Evolutionary conservation across 1,284 basidiomycete genomes (phyloP), one percentile per base, ranked within the genome.

Genomic region (Cutaneotrichosporon sp.): DNA sequence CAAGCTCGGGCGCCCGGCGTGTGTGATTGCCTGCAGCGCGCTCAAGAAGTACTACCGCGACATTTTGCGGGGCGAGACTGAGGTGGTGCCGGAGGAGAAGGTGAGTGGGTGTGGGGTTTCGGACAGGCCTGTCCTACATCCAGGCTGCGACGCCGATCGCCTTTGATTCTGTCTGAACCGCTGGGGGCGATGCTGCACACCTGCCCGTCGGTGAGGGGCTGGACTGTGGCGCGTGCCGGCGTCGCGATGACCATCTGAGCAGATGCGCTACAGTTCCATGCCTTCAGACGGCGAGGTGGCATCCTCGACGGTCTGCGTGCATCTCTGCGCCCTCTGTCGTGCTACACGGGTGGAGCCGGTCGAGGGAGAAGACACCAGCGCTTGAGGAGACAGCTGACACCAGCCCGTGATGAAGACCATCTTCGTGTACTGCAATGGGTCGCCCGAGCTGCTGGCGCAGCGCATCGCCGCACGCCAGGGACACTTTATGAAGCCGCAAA

Each of bases 401-500:
- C 54, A 58, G 64, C 64, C 64, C 47, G 58, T 54, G 47, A 58
- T 90, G 64, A 81, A 83, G 60, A 90, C 91, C 8, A 87, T 85
- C 72, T 95, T 97, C 72, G 86, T 95, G 56, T 94, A 89, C 76
- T 87, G 95, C 69, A 82, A 89, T 53, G 92, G 92, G 3, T 77
- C 83, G 22, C 80, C 82, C 45, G 84, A 87, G 29, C 76, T 89
- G 54, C 76, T 97, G 52, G 70, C 84, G 68, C 83, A 87, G 54
- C 82, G 94, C 45, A 92, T 97, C 86, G 72, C 78, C 69, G 82
- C 82, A 58, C 82, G 94, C 31, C 78, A 86, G 66, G 87, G 87
- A 0, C 95, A 98, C 78, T 97, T 92, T 69, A 92, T 97, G 89
- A 93, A 93, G 78, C 85, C 87, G 3, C 57, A 72, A 24, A 95